Evolutionary conservation across 2,329 filamentous ascomycete genomes (phyloP).

Genomic region (Ophiostoma sp.): DNA sequence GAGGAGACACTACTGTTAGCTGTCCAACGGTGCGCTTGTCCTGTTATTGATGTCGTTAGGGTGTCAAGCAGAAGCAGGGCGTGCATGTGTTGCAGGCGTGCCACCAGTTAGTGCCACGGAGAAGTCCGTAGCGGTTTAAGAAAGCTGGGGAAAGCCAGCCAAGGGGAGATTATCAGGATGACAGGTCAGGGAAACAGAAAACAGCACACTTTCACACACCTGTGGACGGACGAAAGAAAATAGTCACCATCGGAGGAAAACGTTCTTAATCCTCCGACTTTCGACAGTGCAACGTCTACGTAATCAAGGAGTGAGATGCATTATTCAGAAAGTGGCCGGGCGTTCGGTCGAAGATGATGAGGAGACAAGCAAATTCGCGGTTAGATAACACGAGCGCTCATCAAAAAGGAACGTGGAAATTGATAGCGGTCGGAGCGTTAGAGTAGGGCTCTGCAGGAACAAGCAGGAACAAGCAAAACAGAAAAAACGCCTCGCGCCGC

Average conservation of each 20-base stretch:
- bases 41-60: not conserved
- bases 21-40: conserved; percentile 2
- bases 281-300: not conserved
- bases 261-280: not conserved
- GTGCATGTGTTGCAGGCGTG: not conserved
- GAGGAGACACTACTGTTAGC: not conserved
- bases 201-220: too few relatives aligned
- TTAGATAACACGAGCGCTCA: not conserved
- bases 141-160: conserved; percentile 13
- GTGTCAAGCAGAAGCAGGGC: not conserved
- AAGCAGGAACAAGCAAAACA: not conserved
- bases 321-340: not conserved
- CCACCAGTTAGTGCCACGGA: conserved; percentile 8
- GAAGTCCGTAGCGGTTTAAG: conserved; percentile 22
- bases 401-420: not conserved
- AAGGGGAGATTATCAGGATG: not conserved
- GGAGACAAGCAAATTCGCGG: not conserved
- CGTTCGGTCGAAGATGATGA: not conserved
- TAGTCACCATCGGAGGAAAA: not conserved
- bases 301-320: not conserved
- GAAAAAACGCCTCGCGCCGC: not conserved
- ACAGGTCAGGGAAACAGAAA: not conserved
- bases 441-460: not conserved
- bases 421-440: not conserved
- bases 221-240: not conserved